Conservation (phyloP, 306 rosid species). For the Begonia peltatifolia region DNA sequence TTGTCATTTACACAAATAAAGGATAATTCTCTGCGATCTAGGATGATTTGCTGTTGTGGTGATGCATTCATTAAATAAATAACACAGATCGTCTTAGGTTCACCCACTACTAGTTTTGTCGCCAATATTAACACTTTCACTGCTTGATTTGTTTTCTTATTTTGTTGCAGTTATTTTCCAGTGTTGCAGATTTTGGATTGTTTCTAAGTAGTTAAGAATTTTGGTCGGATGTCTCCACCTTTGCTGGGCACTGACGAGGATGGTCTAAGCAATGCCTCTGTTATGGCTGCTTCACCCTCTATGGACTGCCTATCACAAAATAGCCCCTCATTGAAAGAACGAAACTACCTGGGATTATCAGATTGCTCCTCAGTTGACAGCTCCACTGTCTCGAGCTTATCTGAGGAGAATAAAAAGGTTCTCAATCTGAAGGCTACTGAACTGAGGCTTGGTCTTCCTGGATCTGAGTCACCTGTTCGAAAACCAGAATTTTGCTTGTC, state of each 20-base stretch:
- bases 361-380: constrained; percentile 96
- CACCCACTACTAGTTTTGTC: too few relatives aligned
- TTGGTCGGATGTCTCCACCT: constrained; percentile 53
- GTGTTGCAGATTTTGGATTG: too few relatives aligned
- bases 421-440: constrained; percentile 82
- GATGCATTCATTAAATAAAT: too few relatives aligned
- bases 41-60: too few relatives aligned
- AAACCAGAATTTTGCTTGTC: constrained; percentile 28
- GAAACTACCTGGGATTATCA: constrained; percentile 72
- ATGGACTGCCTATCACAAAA: constrained; percentile 45
- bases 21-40: too few relatives aligned
- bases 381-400: constrained; percentile 42
- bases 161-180: too few relatives aligned
- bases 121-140: too few relatives aligned
- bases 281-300: constrained; percentile 32
- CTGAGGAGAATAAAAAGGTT: constrained; percentile 35
- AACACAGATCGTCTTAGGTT: too few relatives aligned
- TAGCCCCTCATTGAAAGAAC: constrained; percentile 53
- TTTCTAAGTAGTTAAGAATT: too few relatives aligned
- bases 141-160: too few relatives aligned
- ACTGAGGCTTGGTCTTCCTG: constrained; percentile 88
- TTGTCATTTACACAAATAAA: too few relatives aligned
- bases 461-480: constrained; percentile 76
- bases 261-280: constrained; percentile 37
- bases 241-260: constrained; percentile 57